Evolutionary conservation across 768 basidiomycete genomes (phyloP), one percentile per base, ranked within the genome.

Genomic region (Leucocoprinus sp.): DNA sequence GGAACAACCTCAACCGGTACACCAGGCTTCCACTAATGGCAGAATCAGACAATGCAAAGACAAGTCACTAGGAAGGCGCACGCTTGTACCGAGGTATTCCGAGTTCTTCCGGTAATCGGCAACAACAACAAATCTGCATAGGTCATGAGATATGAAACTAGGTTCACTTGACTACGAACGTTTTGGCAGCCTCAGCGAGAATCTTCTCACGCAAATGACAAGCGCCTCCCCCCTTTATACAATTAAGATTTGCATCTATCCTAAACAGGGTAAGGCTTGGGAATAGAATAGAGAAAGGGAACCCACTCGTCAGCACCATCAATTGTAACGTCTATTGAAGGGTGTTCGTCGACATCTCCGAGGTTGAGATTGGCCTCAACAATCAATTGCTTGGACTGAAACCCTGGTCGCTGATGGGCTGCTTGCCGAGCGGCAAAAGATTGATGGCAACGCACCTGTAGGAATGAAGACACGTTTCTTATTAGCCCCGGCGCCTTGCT

Each of bases 201-300:
- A 99, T 93, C 63, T 99, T 99, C 66, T 99, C 96, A 22, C 93
- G 78, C 27, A 98, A 67, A 54, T 98, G 96, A 61, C 95, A 97
- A 1, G 92, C 95, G 2, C 95, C 95, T 46, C 95, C 95, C 5
- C 90, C 95, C 66, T 99, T 98, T 67, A 99, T 93, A 50, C 87
- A 87, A 64, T 98, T 93, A 42, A 99, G 70, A 31, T 78, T 63
- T 33, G 72, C 63, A 61, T 97, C 93, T 18, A 96, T 91, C 66
- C 93, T 95, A 58, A 23, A 5, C 31, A 23, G 36, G 22, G 23
- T 45, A 24, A 45, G 38, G 24, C n/a, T 4, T n/a, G n/a, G 31
- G 14, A 31, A 12, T 11, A 5, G 31, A 12, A 40, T n/a, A 29
- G 21, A 19, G 9, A 12, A 3, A 43, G 35, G 42, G 26, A 18